Evolutionary conservation across 768 basidiomycete genomes (phyloP).

Genomic region (Leccinum disarticulatum): DNA sequence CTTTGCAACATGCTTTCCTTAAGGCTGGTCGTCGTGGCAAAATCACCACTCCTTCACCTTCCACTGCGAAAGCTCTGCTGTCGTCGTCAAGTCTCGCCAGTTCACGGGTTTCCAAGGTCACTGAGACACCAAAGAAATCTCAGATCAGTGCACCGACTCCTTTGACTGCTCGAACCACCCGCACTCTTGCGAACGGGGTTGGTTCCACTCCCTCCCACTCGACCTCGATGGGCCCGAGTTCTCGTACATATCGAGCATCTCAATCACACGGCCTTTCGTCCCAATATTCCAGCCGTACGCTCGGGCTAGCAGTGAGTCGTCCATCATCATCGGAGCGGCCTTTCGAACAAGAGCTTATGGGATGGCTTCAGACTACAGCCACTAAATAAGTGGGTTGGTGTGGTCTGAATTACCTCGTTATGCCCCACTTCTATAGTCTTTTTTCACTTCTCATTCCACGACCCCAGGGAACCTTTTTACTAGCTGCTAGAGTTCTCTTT

Average conservation of each 20-base stretch:
- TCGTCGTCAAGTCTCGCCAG: slow-evolving; percentile 56
- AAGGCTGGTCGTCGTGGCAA: slow-evolving; percentile 61
- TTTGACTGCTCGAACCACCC: slow-evolving; percentile 72
- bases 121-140: slow-evolving; percentile 85
- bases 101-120: slow-evolving; percentile 51
- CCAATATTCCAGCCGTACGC: slow-evolving; percentile 74
- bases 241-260: slow-evolving; percentile 65
- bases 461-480: slow-evolving; percentile 19
- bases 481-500: slow-evolving; percentile 30
- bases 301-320: slow-evolving; percentile 67
- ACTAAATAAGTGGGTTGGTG: slow-evolving; percentile 27
- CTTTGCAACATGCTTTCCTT: slow-evolving; percentile 89
- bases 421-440: slow-evolving; percentile 2
- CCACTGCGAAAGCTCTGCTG: slow-evolving; percentile 53
- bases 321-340: slow-evolving; percentile 35
- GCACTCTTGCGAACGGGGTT: slow-evolving; percentile 48
- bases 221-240: slow-evolving; percentile 57
- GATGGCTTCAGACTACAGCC: slow-evolving; percentile 37
- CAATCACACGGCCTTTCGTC: slow-evolving; percentile 69
- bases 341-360: slow-evolving; percentile 38
- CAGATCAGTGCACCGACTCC: slow-evolving; percentile 88
- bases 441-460: slow-evolving; percentile 11
- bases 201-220: slow-evolving; percentile 62
- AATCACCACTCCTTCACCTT: slow-evolving; percentile 40
- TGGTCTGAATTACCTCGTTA: slow-evolving; percentile 14